Evolutionary conservation across 1,284 basidiomycete genomes (phyloP).

Genomic region (Hymenochaete sp.): DNA sequence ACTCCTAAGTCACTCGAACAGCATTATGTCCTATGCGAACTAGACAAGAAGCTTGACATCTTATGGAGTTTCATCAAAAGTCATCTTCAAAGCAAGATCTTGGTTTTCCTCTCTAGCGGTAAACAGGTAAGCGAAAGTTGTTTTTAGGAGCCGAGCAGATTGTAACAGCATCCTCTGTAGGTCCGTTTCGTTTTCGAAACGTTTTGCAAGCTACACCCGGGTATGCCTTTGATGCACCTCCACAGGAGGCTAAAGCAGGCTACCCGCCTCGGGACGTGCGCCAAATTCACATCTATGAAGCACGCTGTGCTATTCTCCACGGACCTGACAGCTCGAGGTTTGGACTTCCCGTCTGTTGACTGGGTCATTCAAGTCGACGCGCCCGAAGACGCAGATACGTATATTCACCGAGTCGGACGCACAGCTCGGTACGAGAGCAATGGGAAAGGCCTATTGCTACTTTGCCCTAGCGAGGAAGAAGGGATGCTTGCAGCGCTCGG

Average conservation of each 20-base stretch:
- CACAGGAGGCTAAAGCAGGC: conserved; percentile 98
- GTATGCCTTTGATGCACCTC: conserved; percentile 82
- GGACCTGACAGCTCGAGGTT: conserved; percentile 94
- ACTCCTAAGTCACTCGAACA: conserved; percentile 77
- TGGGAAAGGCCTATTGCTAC: conserved; percentile 79
- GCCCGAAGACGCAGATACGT: conserved; percentile 96
- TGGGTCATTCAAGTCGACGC: conserved; percentile 99
- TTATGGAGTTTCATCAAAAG: conserved; percentile 95
- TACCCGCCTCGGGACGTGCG: conserved; percentile 76
- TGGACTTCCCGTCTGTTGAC: conserved; percentile 95
- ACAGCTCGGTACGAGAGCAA: conserved; percentile 91
- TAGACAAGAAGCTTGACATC: conserved; percentile 86
- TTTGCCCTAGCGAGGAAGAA: conserved; percentile 87
- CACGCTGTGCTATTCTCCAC: conserved; percentile 87
- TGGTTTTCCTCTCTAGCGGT: conserved; percentile 92
- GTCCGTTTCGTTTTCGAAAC: conserved; percentile 96
- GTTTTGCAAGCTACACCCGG: conserved; percentile 92
- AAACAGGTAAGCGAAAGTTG: conserved; percentile 54
- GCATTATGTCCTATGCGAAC: conserved; percentile 78
- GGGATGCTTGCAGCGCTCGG: conserved; percentile 73
- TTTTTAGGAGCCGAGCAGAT: not conserved
- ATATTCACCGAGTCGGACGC: conserved; percentile 94
- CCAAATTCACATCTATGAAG: conserved; percentile 71
- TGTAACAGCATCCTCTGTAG: conserved; percentile 20
- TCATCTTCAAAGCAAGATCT: conserved; percentile 85